Evolutionary conservation across 106 monocot species (phyloP).

Genomic region (Cymbidium sinense): DNA sequence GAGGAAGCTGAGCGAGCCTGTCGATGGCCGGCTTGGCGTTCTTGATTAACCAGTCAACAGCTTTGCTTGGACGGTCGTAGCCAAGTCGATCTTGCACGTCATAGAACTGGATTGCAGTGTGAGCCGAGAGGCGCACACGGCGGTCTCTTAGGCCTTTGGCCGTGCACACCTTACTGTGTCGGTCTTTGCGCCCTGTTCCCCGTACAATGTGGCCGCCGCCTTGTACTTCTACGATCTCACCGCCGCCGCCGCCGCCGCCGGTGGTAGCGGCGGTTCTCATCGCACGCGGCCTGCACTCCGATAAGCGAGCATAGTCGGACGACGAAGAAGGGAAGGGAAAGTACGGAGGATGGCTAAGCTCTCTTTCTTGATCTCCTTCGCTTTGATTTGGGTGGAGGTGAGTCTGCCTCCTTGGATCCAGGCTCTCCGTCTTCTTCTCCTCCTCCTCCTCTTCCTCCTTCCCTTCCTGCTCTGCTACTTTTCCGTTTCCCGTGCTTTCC

Average conservation of each 20-base stretch:
- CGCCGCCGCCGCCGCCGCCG: neutral
- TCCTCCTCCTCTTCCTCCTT: neutral
- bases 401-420: slow-evolving; percentile 36
- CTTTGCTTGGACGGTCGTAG: slow-evolving; percentile 65
- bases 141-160: slow-evolving; percentile 61
- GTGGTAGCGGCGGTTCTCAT: neutral
- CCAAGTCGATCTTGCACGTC: slow-evolving; percentile 69
- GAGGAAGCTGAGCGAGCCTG: slow-evolving; percentile 47
- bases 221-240: slow-evolving; percentile 3
- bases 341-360: slow-evolving; percentile 9
- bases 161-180: slow-evolving; percentile 69
- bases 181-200: slow-evolving; percentile 52
- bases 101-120: slow-evolving; percentile 71
- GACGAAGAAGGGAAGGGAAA: slow-evolving; percentile 3
- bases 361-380: slow-evolving; percentile 6
- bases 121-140: slow-evolving; percentile 60
- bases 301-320: neutral
- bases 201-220: slow-evolving; percentile 58
- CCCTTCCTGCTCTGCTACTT: neutral
- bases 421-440: slow-evolving; percentile 3
- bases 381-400: neutral
- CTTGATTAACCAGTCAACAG: slow-evolving; percentile 67
- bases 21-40: slow-evolving; percentile 59
- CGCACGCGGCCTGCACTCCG: neutral
- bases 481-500: slow-evolving; percentile 4